A percentile compares a stretch with the other conserved stretches of the same genome.
phyloP scores from a whole-genome alignment of 1,284 basidiomycete species.

The Trametes sp. region DNA sequence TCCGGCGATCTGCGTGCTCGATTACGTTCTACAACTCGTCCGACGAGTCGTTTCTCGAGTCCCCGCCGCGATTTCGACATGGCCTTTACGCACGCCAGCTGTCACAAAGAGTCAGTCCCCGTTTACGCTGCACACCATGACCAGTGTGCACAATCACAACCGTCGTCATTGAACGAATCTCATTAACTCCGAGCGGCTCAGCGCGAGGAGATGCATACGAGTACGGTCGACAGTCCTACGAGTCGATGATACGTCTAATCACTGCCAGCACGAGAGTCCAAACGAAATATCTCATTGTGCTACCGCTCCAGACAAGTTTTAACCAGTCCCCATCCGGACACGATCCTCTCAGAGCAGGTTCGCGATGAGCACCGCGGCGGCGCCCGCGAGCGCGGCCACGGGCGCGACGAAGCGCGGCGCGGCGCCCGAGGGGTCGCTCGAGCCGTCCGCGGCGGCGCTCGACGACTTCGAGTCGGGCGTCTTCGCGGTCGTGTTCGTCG shows the following conservation, averaged over 20 bases:
- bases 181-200: neutral
- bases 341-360: conserved; percentile 15
- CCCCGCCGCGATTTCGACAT: no score
- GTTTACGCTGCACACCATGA: no score
- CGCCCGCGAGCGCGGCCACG: conserved; percentile 18
- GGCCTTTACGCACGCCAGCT: no score
- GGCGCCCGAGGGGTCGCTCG: conserved; percentile 4
- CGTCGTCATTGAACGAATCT: neutral
- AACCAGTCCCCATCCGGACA: no score
- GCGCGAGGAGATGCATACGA: neutral
- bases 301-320: no score
- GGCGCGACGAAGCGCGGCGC: conserved; percentile 4
- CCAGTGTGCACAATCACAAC: no score
- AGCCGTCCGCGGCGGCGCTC: conserved; percentile 16
- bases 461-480: conserved; percentile 7
- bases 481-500: conserved; percentile 36
- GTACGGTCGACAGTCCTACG: neutral
- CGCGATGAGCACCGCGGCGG: conserved; percentile 20
- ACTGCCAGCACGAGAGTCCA: neutral
- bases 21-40: neutral
- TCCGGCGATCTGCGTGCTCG: conserved; percentile 30
- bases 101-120: no score
- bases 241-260: neutral
- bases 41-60: no score
- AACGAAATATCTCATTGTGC: no score